Evolutionary conservation across 306 rosid genomes (phyloP).

Genomic region (Vigna trinervia): DNA sequence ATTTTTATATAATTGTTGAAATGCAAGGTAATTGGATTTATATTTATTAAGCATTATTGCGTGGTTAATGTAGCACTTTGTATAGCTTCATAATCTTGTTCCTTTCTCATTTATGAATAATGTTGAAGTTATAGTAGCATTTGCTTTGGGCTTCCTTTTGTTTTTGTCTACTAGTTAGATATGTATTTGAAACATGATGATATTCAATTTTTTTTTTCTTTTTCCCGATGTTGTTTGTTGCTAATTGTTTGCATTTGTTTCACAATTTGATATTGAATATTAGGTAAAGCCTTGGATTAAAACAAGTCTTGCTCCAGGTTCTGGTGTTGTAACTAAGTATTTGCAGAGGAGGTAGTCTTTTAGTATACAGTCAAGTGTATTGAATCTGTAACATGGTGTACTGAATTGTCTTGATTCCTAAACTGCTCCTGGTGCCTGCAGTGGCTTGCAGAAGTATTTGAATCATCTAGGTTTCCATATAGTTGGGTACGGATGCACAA

Average conservation of each 20-base stretch:
- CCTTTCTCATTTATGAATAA: conserved; percentile 12
- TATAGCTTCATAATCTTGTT: conserved; percentile 9
- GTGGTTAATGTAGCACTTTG: background rate
- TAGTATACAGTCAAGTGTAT: conserved; percentile 24
- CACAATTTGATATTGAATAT: conserved; percentile 37
- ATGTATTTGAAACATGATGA: conserved; percentile 8
- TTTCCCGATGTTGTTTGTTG: conserved; percentile 4
- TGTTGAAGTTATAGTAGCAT: conserved; percentile 28
- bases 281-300: conserved; percentile 98
- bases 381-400: conserved; percentile 4
- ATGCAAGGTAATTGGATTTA: conserved; percentile 21
- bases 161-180: conserved; percentile 27
- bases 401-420: conserved; percentile 33
- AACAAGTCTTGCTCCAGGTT: conserved; percentile 98
- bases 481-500: conserved; percentile 98
- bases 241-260: conserved; percentile 41
- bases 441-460: conserved; percentile 92
- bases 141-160: conserved; percentile 21
- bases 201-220: background rate
- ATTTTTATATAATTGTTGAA: conserved; percentile 14
- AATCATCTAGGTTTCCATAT: conserved; percentile 88
- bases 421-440: conserved; percentile 38
- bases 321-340: conserved; percentile 96
- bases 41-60: background rate
- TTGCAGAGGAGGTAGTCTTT: conserved; percentile 72